These are phyloP conservation scores for Agmasoma carcini DNA, from an alignment of 371 early-diverging fungal species.

Conservation along the genomic window DNA sequence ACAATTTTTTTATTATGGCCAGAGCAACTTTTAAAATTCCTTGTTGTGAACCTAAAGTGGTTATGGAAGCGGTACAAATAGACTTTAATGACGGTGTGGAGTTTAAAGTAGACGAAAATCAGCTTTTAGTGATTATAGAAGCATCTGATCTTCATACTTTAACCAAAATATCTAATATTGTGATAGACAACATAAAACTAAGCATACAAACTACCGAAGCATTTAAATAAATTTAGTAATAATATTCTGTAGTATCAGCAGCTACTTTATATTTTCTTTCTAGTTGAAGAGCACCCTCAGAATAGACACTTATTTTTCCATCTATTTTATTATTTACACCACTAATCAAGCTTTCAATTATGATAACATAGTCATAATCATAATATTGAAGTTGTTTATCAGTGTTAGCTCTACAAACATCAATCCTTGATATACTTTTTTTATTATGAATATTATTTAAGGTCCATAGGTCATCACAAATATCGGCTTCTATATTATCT, in stretches of 20 bases:
- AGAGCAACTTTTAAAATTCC: too few relatives aligned
- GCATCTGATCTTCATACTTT: too few relatives aligned
- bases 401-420: constrained; percentile 31
- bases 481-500: not conserved
- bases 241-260: constrained; percentile 11
- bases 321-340: constrained; percentile 29
- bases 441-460: constrained; percentile 7
- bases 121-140: too few relatives aligned
- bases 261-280: constrained; percentile 31
- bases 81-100: too few relatives aligned
- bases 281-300: constrained; percentile 4
- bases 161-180: too few relatives aligned
- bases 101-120: too few relatives aligned
- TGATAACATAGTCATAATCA: constrained; percentile 32
- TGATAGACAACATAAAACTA: too few relatives aligned
- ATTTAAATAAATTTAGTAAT: too few relatives aligned
- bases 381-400: constrained; percentile 26
- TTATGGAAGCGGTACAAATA: too few relatives aligned
- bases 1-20: too few relatives aligned
- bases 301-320: constrained; percentile 27
- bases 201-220: too few relatives aligned
- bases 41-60: too few relatives aligned
- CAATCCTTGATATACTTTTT: not conserved
- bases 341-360: constrained; percentile 24
- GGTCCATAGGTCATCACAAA: constrained; percentile 23